A percentile compares a stretch with the other conserved stretches of the same genome.
Evolutionary conservation across 306 rosid species (phyloP).

Genomic region (Senna tora): DNA sequence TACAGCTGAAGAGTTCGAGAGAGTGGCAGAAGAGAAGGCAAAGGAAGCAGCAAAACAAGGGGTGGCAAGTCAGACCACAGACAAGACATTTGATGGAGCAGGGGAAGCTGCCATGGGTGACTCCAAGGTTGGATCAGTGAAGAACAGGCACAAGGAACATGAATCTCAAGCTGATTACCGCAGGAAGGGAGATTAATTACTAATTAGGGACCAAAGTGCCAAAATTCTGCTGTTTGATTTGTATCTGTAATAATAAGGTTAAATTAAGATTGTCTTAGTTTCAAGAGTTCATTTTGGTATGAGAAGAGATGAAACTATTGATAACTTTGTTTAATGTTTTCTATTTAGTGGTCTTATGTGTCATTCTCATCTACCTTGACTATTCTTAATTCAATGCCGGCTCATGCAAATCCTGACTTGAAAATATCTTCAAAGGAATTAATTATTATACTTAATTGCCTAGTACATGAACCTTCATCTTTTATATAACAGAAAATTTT

Average conservation of each 20-base stretch:
- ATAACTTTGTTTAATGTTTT: slow-evolving; percentile 7
- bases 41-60: slow-evolving; percentile 33
- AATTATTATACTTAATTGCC: not conserved
- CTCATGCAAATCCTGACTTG: not conserved
- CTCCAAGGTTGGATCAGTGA: slow-evolving; percentile 34
- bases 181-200: slow-evolving; percentile 26
- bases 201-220: not conserved
- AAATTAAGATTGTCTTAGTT: slow-evolving; percentile 9
- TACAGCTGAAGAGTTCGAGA: slow-evolving; percentile 46
- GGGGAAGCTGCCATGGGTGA: slow-evolving; percentile 34
- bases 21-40: slow-evolving; percentile 51
- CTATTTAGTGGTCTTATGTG: slow-evolving; percentile 14
- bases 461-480: not conserved
- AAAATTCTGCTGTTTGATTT: slow-evolving; percentile 6
- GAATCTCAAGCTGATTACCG: slow-evolving; percentile 28
- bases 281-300: slow-evolving; percentile 25
- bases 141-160: slow-evolving; percentile 41
- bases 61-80: slow-evolving; percentile 37
- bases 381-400: not conserved
- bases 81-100: slow-evolving; percentile 38
- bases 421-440: not conserved
- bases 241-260: slow-evolving; percentile 38
- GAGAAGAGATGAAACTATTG: slow-evolving; percentile 21
- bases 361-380: not conserved
- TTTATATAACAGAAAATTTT: too few relatives aligned